A percentile compares a stretch with the other conserved stretches of the same genome.
Conservation (phyloP, 345 rosid genomes). For the Heritiera fomes region DNA sequence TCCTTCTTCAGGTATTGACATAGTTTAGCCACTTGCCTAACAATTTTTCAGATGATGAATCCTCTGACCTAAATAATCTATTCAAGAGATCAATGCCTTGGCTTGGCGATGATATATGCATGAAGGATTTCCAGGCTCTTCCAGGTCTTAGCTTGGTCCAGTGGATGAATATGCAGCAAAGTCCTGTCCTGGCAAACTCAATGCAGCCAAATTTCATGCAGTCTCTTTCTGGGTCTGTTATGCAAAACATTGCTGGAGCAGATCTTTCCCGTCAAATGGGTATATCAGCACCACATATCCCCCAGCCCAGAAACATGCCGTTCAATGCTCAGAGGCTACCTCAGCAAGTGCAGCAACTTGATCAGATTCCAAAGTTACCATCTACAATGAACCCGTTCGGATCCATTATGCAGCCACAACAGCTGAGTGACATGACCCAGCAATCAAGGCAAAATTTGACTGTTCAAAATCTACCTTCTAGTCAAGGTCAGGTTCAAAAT, state of each 20-base stretch:
- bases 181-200: slow-evolving; percentile 47
- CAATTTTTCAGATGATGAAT: slow-evolving; percentile 64
- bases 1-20: background rate
- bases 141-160: slow-evolving; percentile 84
- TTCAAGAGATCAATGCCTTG: slow-evolving; percentile 91
- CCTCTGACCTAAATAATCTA: slow-evolving; percentile 63
- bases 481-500: slow-evolving; percentile 51
- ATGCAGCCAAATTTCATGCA: slow-evolving; percentile 51
- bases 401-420: slow-evolving; percentile 21
- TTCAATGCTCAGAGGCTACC: slow-evolving; percentile 33
- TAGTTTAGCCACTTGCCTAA: slow-evolving; percentile 1
- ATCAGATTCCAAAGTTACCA: slow-evolving; percentile 40
- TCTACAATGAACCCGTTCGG: slow-evolving; percentile 9
- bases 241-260: slow-evolving; percentile 26
- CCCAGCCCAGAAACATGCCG: slow-evolving; percentile 29
- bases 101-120: slow-evolving; percentile 70
- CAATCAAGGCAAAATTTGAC: slow-evolving; percentile 52
- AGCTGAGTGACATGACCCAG: slow-evolving; percentile 40
- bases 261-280: slow-evolving; percentile 39
- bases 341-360: slow-evolving; percentile 27
- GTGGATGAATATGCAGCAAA: slow-evolving; percentile 95
- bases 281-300: slow-evolving; percentile 27
- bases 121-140: slow-evolving; percentile 67
- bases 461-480: slow-evolving; percentile 39
- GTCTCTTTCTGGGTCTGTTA: background rate